phyloP scores from a whole-genome alignment of 2,329 filamentous ascomycete species.

The Neonectria punicea region DNA sequence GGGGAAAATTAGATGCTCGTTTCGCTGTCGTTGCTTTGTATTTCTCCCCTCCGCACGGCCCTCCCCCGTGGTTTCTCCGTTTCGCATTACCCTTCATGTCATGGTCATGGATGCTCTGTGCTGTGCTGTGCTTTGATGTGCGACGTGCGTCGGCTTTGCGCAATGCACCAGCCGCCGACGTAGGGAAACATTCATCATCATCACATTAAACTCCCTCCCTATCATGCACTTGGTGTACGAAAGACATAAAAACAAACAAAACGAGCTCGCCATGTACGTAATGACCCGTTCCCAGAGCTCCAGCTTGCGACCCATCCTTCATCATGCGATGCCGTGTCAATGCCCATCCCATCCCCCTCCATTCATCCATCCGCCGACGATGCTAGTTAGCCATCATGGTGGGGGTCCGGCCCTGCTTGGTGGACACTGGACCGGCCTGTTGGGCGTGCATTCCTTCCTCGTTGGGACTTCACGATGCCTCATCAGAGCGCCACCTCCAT shows the following conservation, averaged over 20 bases:
- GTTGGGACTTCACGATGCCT: slow-evolving; percentile 41
- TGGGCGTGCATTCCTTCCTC: slow-evolving; percentile 30
- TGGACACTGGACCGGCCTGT: slow-evolving; percentile 24
- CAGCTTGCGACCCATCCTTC: slow-evolving; percentile 25
- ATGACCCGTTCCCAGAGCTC: slow-evolving; percentile 33
- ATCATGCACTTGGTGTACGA: slow-evolving; percentile 16
- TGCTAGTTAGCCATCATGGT: slow-evolving; percentile 29
- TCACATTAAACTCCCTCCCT: slow-evolving; percentile 1
- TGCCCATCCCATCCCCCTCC: slow-evolving; percentile 32
- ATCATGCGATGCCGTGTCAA: slow-evolving; percentile 39
- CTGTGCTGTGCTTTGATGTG: background rate
- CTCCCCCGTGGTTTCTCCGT: slow-evolving; percentile 13
- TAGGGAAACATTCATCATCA: background rate
- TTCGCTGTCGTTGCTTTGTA: slow-evolving; percentile 15
- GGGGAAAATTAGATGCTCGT: slow-evolving; percentile 13
- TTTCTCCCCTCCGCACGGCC: slow-evolving; percentile 18
- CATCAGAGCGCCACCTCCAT: slow-evolving; percentile 29
- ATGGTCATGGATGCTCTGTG: slow-evolving; percentile 11
- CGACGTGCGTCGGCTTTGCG: background rate
- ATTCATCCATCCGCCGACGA: slow-evolving; percentile 34
- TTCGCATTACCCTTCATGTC: background rate
- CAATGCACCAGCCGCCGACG: slow-evolving; percentile 7
- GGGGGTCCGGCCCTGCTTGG: slow-evolving; percentile 19
- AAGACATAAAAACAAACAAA: background rate
- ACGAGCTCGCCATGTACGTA: slow-evolving; percentile 35